phyloP scores from a whole-genome alignment of 2,329 filamentous ascomycete species.

The Dactylellina drechsleri region DNA sequence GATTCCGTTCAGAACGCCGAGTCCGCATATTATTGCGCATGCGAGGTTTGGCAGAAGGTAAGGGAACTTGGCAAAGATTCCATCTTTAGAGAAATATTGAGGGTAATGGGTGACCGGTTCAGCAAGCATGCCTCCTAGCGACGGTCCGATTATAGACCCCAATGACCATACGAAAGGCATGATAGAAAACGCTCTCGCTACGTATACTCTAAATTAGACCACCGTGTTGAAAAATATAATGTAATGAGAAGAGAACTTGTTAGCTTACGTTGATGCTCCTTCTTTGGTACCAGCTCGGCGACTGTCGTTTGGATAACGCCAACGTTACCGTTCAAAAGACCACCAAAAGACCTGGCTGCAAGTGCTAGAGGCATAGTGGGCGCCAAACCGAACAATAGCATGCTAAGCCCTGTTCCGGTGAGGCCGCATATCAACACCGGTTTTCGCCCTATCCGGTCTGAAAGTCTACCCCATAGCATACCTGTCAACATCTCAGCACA shows the following conservation, averaged over 20 bases:
- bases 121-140: constrained; percentile 85
- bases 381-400: constrained; percentile 90
- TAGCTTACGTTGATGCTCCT: constrained; percentile 85
- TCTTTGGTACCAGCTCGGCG: constrained; percentile 88
- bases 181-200: constrained; percentile 91
- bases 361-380: constrained; percentile 83
- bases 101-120: constrained; percentile 87
- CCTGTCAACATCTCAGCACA: constrained; percentile 94
- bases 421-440: constrained; percentile 91
- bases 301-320: constrained; percentile 78
- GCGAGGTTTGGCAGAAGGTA: constrained; percentile 94
- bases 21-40: constrained; percentile 79
- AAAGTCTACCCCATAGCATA: constrained; percentile 90
- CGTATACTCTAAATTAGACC: constrained; percentile 5
- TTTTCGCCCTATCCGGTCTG: constrained; percentile 90
- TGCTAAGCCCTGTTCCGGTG: constrained; percentile 88
- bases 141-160: constrained; percentile 69
- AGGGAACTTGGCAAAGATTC: constrained; percentile 85
- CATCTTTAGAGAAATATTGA: constrained; percentile 73
- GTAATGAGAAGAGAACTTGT: constrained; percentile 4
- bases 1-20: constrained; percentile 80
- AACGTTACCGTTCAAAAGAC: constrained; percentile 86
- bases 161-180: constrained; percentile 99
- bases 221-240: too few relatives aligned
- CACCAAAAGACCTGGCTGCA: constrained; percentile 86